A percentile compares a stretch with the other conserved stretches of the same genome.
Evolutionary conservation across 1,139 yeast species (phyloP).

Genomic region (Wickerhamiella pararugosa): DNA sequence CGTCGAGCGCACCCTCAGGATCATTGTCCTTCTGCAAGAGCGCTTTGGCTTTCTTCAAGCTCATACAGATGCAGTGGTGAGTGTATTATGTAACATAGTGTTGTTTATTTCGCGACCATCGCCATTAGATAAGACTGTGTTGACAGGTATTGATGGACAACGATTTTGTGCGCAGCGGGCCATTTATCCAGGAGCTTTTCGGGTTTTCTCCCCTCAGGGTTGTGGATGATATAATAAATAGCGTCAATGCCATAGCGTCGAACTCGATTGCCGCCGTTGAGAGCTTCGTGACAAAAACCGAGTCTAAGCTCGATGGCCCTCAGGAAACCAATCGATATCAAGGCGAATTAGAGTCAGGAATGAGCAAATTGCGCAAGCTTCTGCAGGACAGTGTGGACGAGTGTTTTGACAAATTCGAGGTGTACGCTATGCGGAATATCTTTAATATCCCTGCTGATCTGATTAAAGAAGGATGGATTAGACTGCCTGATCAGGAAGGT

Average conservation of each 20-base stretch:
- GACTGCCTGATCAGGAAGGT: conserved; percentile 53
- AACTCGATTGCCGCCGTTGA: background rate
- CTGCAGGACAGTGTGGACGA: conserved; percentile 67
- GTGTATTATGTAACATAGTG: too few relatives aligned
- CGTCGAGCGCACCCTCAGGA: too few relatives aligned
- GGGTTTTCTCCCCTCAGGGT: background rate
- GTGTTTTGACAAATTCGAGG: conserved; percentile 76
- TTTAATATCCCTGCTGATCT: conserved; percentile 58
- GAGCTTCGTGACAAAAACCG: background rate
- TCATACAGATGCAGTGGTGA: too few relatives aligned
- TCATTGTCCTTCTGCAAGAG: too few relatives aligned
- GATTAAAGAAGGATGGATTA: conserved; percentile 48
- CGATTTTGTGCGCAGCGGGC: background rate
- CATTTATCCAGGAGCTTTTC: background rate
- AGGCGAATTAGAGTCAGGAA: conserved; percentile 53
- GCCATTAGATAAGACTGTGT: too few relatives aligned
- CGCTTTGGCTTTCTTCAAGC: too few relatives aligned
- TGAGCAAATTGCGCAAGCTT: conserved; percentile 66
- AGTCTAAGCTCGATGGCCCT: background rate
- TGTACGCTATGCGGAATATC: conserved; percentile 66
- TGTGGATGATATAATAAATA: background rate
- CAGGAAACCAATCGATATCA: background rate
- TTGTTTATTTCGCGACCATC: too few relatives aligned
- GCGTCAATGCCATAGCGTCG: background rate
- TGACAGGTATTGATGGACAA: too few relatives aligned